Evolutionary conservation across 1,284 basidiomycete species (phyloP).

Genomic region (Pseudozyma sp.): DNA sequence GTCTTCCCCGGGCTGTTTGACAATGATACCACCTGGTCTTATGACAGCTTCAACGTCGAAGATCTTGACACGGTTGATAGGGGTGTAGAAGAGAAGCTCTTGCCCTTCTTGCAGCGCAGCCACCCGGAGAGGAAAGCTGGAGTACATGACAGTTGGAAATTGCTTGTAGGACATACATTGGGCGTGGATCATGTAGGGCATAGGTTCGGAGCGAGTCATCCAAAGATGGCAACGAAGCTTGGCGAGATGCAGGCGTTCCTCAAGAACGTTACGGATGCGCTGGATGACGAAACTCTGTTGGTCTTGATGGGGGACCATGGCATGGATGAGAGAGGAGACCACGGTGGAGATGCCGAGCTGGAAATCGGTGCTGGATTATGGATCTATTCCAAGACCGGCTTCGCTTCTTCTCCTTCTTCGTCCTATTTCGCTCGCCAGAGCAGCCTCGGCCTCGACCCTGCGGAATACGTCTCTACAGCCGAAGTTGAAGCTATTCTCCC

Average conservation of each 20-base stretch:
- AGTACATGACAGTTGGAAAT: conserved; percentile 74
- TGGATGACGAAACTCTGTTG: conserved; percentile 73
- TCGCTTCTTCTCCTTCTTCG: conserved; percentile 8
- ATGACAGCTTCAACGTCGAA: conserved; percentile 98
- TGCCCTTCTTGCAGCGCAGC: conserved; percentile 77
- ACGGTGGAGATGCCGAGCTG: conserved; percentile 88
- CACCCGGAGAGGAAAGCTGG: conserved; percentile 21
- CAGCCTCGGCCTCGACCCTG: conserved; percentile 7
- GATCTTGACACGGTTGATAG: conserved; percentile 95
- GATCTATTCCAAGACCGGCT: conserved; percentile 75
- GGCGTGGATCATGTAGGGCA: conserved; percentile 98
- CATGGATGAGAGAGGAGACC: conserved; percentile 94
- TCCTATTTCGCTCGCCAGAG: too few relatives aligned
- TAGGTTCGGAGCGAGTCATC: conserved; percentile 87
- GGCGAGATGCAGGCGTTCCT: conserved; percentile 72
- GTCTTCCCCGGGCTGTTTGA: conserved; percentile 85
- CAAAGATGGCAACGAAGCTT: conserved; percentile 86
- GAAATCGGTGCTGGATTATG: conserved; percentile 90
- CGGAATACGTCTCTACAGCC: conserved; percentile 21
- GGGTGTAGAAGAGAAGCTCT: conserved; percentile 85
- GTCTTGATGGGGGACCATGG: conserved; percentile 96
- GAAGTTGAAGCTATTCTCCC: conserved; percentile 18
- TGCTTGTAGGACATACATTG: conserved; percentile 93
- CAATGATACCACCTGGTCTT: conserved; percentile 80
- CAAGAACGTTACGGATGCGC: conserved; percentile 35